Conservation (phyloP, 1,139 yeast genomes). For the Yamadazyma diddensiae region DNA sequence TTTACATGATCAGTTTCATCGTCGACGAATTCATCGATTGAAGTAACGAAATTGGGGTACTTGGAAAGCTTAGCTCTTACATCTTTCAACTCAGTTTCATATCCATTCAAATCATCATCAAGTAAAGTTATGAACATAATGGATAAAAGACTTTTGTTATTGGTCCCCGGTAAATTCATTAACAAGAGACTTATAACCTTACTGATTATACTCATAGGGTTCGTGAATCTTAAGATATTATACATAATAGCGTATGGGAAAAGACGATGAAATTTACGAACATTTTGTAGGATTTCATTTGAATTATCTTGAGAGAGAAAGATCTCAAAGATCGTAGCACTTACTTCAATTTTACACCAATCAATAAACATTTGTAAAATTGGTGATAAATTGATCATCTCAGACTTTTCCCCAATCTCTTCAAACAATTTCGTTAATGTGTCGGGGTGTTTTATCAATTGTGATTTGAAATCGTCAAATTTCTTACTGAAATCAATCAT, state of each 20-base stretch:
- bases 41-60: constrained; percentile 22
- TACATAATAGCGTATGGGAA: constrained; percentile 77
- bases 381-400: constrained; percentile 63
- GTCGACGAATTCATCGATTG: constrained; percentile 20
- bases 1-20: constrained; percentile 9
- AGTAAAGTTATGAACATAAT: constrained; percentile 70
- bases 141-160: constrained; percentile 60
- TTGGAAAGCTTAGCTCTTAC: constrained; percentile 28
- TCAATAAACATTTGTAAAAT: constrained; percentile 67
- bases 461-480: constrained; percentile 53
- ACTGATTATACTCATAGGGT: constrained; percentile 81
- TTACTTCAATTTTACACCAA: constrained; percentile 78
- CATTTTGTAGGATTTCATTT: constrained; percentile 66
- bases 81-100: constrained; percentile 51
- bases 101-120: constrained; percentile 74
- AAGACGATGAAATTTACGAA: constrained; percentile 64
- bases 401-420: constrained; percentile 57
- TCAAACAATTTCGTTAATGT: constrained; percentile 50
- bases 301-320: constrained; percentile 80
- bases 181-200: constrained; percentile 74
- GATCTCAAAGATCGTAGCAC: constrained; percentile 77
- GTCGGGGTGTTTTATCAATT: constrained; percentile 48
- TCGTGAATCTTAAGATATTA: constrained; percentile 74
- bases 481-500: constrained; percentile 45
- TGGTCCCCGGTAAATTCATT: constrained; percentile 68